Evolutionary conservation across 192 early-diverging fungal genomes (phyloP).

Genomic region (Backusella circina): DNA sequence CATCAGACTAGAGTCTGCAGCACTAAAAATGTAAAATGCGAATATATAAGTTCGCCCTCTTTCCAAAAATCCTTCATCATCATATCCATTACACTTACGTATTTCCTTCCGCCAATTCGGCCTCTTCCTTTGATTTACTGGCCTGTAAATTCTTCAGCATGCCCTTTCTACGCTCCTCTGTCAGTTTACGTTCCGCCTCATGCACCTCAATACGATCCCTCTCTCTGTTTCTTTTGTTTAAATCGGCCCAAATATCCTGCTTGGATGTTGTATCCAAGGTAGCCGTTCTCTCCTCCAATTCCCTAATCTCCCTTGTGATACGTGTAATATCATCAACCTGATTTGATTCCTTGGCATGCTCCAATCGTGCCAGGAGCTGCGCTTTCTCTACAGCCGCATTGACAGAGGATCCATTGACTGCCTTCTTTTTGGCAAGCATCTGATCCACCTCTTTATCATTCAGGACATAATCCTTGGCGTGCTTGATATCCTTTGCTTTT

Average conservation of each 20-base stretch:
- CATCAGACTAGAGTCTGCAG: not conserved
- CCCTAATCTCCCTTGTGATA: conserved; percentile 36
- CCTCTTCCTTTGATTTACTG: not conserved
- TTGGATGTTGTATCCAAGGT: conserved; percentile 27
- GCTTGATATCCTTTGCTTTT: conserved; percentile 53
- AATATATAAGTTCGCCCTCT: too few species aligned
- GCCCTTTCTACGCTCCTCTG: conserved; percentile 12
- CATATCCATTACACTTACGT: not conserved
- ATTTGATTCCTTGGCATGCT: conserved; percentile 45
- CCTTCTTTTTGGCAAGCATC: conserved; percentile 59
- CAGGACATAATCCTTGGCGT: conserved; percentile 57
- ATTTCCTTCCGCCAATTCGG: not conserved
- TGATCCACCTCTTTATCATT: conserved; percentile 57
- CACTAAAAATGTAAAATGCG: too few species aligned
- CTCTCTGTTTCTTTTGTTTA: conserved; percentile 54
- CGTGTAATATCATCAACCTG: conserved; percentile 44
- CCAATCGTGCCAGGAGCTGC: conserved; percentile 43
- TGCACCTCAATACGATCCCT: conserved; percentile 44
- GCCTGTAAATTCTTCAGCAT: not conserved
- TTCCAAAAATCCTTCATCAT: too few species aligned
- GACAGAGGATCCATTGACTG: conserved; percentile 28
- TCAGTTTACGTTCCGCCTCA: conserved; percentile 34
- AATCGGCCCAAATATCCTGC: conserved; percentile 47
- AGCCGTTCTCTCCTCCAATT: conserved; percentile 30
- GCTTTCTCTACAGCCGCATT: conserved; percentile 46